A percentile compares a stretch with the other conserved stretches of the same genome.
Conservation (phyloP, 495 filamentous ascomycete genomes). For the Trichoderma gamsii region DNA sequence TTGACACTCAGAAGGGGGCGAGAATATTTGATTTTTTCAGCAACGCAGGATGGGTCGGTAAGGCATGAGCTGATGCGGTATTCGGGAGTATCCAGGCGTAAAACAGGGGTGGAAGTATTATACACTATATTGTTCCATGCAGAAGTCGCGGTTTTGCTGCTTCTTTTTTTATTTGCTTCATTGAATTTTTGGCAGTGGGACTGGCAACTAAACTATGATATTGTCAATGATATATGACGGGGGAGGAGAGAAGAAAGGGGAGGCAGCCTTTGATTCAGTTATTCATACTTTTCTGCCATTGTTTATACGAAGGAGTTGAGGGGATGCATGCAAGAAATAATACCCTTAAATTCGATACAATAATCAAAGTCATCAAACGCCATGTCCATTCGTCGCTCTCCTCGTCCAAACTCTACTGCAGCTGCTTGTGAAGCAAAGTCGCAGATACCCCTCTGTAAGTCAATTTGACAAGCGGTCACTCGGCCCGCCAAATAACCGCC, state of each 20-base stretch:
- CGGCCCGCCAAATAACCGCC: neutral
- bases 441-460: neutral
- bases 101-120: slow-evolving; percentile 33
- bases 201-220: neutral
- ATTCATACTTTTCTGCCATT: neutral
- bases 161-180: neutral
- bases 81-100: neutral
- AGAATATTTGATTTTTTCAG: slow-evolving; percentile 93
- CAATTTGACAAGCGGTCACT: neutral
- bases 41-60: slow-evolving; percentile 84
- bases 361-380: too few species aligned
- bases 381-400: too few species aligned
- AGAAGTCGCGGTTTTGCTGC: neutral
- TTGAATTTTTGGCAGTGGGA: neutral
- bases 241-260: neutral
- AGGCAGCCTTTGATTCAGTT: neutral
- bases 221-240: neutral
- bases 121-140: neutral
- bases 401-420: neutral
- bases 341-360: too few species aligned
- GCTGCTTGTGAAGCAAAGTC: neutral
- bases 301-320: neutral
- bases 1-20: slow-evolving; percentile 48
- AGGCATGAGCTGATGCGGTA: slow-evolving; percentile 37
- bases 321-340: neutral